Conservation (phyloP, 169 alveolate genomes). For the Cryptosporidium ubiquitum region DNA sequence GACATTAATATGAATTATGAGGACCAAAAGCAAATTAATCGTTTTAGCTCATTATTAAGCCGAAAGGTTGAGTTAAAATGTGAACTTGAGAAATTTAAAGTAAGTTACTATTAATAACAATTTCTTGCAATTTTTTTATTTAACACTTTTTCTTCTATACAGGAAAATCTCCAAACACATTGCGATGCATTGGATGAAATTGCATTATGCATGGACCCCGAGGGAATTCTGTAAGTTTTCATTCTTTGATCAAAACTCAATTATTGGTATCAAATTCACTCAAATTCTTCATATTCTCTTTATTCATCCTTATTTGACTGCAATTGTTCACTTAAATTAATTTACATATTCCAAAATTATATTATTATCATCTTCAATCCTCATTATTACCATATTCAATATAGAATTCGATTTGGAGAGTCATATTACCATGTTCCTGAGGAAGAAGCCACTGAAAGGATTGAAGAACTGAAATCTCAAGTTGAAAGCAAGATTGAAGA, state of each 20-base stretch:
- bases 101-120: neutral
- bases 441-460: constrained; percentile 56
- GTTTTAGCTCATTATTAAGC: constrained; percentile 34
- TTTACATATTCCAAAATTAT: neutral
- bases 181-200: constrained; percentile 63
- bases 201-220: constrained; percentile 64
- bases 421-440: constrained; percentile 45
- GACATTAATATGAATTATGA: constrained; percentile 58
- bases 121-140: neutral
- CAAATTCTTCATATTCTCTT: neutral
- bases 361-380: neutral
- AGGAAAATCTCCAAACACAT: constrained; percentile 64
- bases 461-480: constrained; percentile 25
- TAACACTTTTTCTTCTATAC: neutral
- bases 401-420: constrained; percentile 42
- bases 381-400: neutral
- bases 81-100: constrained; percentile 43
- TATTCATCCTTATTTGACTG: neutral
- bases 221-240: constrained; percentile 68
- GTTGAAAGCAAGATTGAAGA: neutral
- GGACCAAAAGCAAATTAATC: constrained; percentile 58
- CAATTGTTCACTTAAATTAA: neutral
- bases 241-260: too few relatives aligned
- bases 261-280: too few relatives aligned
- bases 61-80: constrained; percentile 7